phyloP scores from a whole-genome alignment of 768 basidiomycete genomes.

The Podaxis carcinomalis region DNA sequence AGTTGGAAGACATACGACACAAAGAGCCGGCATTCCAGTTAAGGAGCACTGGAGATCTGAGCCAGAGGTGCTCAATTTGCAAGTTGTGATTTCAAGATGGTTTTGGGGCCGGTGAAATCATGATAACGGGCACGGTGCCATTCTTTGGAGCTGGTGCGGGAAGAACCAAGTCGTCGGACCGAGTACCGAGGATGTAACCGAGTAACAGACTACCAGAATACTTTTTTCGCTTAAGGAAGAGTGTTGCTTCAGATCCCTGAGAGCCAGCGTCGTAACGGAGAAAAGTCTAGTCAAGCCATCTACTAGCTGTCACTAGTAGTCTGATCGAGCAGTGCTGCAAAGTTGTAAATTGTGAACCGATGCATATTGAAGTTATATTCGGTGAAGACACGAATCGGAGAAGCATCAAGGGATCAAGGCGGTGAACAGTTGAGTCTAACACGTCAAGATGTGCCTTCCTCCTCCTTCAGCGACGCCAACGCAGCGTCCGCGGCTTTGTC shows the following conservation, averaged over 20 bases:
- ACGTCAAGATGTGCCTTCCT: neutral
- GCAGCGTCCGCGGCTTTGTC: conserved; percentile 44
- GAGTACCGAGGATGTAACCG: conserved; percentile 2
- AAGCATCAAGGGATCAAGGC: conserved; percentile 3
- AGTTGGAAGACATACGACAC: neutral
- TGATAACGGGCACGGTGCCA: neutral
- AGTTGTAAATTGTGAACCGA: neutral
- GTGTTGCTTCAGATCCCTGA: neutral
- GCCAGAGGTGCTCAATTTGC: neutral
- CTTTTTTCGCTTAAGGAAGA: neutral
- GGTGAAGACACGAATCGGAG: neutral
- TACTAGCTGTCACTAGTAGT: neutral
- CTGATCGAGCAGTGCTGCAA: neutral
- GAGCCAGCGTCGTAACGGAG: neutral
- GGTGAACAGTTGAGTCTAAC: neutral
- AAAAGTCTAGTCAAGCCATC: neutral
- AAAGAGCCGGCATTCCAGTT: neutral
- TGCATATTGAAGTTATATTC: neutral
- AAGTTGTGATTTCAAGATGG: neutral
- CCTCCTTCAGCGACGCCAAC: conserved; percentile 29
- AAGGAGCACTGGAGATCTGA: neutral
- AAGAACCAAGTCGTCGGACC: conserved; percentile 7
- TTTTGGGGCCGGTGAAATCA: neutral
- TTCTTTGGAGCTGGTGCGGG: neutral
- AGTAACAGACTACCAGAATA: neutral